Base-by-base conservation (phyloP, 176 grass and related monocot species). In the Eleusine coracana region DNA sequence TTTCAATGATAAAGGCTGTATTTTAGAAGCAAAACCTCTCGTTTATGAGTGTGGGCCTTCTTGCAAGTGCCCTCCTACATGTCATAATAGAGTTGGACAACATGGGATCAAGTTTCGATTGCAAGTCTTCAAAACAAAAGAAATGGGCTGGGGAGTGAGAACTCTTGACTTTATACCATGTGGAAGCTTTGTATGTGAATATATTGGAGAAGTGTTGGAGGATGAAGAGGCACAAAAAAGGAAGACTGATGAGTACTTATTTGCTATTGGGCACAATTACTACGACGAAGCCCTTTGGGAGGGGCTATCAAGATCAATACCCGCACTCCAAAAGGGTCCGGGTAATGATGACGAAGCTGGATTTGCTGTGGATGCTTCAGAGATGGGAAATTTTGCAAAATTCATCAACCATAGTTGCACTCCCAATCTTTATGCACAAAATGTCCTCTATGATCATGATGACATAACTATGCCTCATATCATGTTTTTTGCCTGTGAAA, bases 151-250 rank as follows among this genome's bases (percentile, higher is more conserved):
- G 94, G 94, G 94, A 80, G 91, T 94, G 20, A 89, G 89, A 81
- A 87, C 82, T 25, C 80, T 97, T 29, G 82, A 88, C n/a, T 91
- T 68, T 34, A 96, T 96, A 83, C 90, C 86, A 59, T 89, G 77
- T 70, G 93, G 93, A 80, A 91, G 90, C 73, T 96, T 92, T 89
- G 88, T 96, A 6, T 93, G 90, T 79, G 93, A 96, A 87, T 96
- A 96, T 80, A 85, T 96, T 56, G 93, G 87, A 34, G 93, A 96
- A 66, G 51, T 96, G 28, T 72, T 96, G 34, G 83, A 89, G 61
- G 86, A 96, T 14, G 83, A 91, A 83, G 88, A 93, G 73, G 93
- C 93, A n/a, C 88, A 92, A 52, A 82, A 78, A 66, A 96, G 88
- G 84, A 84, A 25, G 12, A 96, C 56, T 59, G 93, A 96, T 15